These are phyloP conservation scores for Sporisorium iseilematis-ciliati DNA, from an alignment of 1,284 basidiomycete genomes.

Conservation along the genomic window DNA sequence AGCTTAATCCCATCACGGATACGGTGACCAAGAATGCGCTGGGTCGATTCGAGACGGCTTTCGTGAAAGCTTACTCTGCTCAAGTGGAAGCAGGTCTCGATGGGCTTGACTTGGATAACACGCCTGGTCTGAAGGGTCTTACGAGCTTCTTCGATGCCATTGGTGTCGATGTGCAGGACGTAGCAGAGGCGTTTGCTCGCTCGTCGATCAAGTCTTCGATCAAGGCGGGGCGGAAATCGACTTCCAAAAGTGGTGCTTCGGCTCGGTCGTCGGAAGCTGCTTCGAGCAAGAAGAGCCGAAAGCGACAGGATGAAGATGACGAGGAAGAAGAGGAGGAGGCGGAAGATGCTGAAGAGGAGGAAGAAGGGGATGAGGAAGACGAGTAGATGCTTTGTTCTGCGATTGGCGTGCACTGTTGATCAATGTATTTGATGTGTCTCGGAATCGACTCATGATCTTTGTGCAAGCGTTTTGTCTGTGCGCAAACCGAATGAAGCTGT, in stretches of 20 bases:
- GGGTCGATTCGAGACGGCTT: conserved; percentile 75
- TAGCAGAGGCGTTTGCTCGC: conserved; percentile 25
- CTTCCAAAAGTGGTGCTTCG: conserved; percentile 15
- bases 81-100: conserved; percentile 37
- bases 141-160: conserved; percentile 39
- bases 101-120: conserved; percentile 23
- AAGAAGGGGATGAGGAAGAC: conserved; percentile 41
- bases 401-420: neutral
- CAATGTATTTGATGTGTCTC: neutral
- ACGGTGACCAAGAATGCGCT: conserved; percentile 79
- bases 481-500: neutral
- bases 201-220: conserved; percentile 21
- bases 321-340: conserved; percentile 30
- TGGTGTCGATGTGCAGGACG: conserved; percentile 22
- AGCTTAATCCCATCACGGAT: conserved; percentile 71
- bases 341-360: conserved; percentile 27
- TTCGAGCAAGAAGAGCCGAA: conserved; percentile 21
- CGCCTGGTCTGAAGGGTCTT: conserved; percentile 22
- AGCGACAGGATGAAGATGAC: conserved; percentile 17
- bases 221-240: conserved; percentile 37
- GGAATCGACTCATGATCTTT: neutral
- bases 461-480: neutral
- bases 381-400: conserved; percentile 14
- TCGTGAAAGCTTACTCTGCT: conserved; percentile 54
- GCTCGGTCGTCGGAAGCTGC: conserved; percentile 26